A percentile compares a stretch with the other conserved stretches of the same genome.
phyloP scores from a whole-genome alignment of 1,284 basidiomycete genomes.

The Leccinum subrobustum region DNA sequence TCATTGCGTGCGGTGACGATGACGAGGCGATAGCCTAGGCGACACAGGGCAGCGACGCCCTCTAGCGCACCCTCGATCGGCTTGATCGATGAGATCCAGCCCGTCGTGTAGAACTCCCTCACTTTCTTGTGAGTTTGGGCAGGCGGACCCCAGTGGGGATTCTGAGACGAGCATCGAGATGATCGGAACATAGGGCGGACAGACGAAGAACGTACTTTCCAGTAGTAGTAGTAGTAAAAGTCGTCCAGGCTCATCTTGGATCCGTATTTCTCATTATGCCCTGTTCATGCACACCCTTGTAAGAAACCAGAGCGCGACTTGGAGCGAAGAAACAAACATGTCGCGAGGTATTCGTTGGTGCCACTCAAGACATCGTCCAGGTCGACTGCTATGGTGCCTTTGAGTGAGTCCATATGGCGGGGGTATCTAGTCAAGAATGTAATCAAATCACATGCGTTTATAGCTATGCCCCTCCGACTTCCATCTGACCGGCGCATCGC shows the following conservation, averaged over 20 bases:
- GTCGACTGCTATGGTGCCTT: slow-evolving; percentile 66
- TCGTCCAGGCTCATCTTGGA: slow-evolving; percentile 47
- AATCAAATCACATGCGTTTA: slow-evolving; percentile 11
- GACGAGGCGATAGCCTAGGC: slow-evolving; percentile 65
- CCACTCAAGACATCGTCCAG: slow-evolving; percentile 75
- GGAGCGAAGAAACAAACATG: slow-evolving; percentile 49
- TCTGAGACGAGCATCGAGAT: slow-evolving; percentile 37
- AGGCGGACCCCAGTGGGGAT: slow-evolving; percentile 71
- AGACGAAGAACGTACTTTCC: slow-evolving; percentile 32
- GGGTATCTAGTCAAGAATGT: slow-evolving; percentile 4
- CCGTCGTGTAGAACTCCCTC: slow-evolving; percentile 54
- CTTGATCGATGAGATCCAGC: slow-evolving; percentile 49
- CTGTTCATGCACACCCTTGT: slow-evolving; percentile 32
- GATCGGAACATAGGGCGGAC: slow-evolving; percentile 54
- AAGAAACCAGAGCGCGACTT: not conserved
- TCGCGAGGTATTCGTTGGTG: slow-evolving; percentile 64
- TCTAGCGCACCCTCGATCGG: slow-evolving; percentile 69
- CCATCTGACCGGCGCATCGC: slow-evolving; percentile 31
- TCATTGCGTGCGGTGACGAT: slow-evolving; percentile 74
- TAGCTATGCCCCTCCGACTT: slow-evolving; percentile 16
- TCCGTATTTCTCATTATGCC: slow-evolving; percentile 71
- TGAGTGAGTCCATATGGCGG: slow-evolving; percentile 11
- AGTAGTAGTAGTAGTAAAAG: slow-evolving; percentile 52
- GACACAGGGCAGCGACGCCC: slow-evolving; percentile 52
- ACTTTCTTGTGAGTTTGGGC: slow-evolving; percentile 61